A percentile compares a stretch with the other conserved stretches of the same genome.
phyloP scores from a whole-genome alignment of 208 protist species.

The Blechomonas ayalai region DNA sequence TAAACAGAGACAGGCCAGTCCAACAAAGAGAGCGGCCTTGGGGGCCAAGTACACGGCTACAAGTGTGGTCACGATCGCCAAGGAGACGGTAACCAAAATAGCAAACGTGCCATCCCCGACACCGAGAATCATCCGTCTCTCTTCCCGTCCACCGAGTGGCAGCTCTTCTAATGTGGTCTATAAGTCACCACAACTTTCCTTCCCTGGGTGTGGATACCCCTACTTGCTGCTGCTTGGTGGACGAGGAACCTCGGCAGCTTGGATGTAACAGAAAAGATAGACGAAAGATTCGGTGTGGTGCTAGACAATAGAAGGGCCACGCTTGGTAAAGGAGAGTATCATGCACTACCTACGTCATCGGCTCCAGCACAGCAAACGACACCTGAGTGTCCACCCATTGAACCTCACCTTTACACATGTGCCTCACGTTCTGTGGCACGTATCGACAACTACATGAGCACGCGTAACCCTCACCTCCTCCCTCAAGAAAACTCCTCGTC shows the following conservation, averaged over 20 bases:
- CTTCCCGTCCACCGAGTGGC: not conserved
- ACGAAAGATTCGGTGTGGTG: constrained; percentile 7
- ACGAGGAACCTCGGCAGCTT: not conserved
- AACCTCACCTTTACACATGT: too few species aligned
- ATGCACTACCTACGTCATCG: too few species aligned
- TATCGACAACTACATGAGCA: too few species aligned
- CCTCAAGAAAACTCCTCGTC: too few species aligned
- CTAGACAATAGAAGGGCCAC: too few species aligned
- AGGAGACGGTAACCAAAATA: constrained; percentile 38
- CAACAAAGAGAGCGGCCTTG: constrained; percentile 31
- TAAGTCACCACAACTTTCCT: not conserved
- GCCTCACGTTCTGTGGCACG: too few species aligned
- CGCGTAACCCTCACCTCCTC: too few species aligned
- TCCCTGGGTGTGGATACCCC: not conserved
- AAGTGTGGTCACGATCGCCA: constrained; percentile 39
- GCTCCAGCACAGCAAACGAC: too few species aligned
- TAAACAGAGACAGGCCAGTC: constrained; percentile 31
- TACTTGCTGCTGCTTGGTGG: not conserved
- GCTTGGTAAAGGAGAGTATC: too few species aligned
- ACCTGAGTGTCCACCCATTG: too few species aligned
- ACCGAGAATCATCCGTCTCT: constrained; percentile 41
- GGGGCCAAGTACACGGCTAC: constrained; percentile 43
- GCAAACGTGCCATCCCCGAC: constrained; percentile 74
- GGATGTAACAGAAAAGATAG: constrained; percentile 9
- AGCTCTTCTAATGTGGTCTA: not conserved